Conservation (phyloP, 805 yeast genomes). For the Sugiyamaella qingdaonensis region DNA sequence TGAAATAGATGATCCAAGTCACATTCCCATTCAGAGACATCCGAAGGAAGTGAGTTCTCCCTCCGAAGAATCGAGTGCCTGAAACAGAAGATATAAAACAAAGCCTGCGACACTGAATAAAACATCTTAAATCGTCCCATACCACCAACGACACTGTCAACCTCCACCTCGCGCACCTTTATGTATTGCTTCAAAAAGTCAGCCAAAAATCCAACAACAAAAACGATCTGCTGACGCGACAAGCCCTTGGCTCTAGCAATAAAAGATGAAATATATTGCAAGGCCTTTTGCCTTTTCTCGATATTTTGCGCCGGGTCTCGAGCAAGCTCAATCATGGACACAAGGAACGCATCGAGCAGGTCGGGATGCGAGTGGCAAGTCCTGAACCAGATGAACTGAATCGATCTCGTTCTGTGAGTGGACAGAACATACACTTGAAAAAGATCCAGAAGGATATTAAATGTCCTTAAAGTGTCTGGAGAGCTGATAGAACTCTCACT, state of each 20-base stretch:
- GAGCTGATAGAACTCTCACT: conserved; percentile 47
- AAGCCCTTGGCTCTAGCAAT: conserved; percentile 80
- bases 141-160: conserved; percentile 57
- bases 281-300: conserved; percentile 77
- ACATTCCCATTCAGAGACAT: conserved; percentile 60
- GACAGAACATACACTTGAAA: conserved; percentile 83
- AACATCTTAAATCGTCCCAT: conserved; percentile 89
- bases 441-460: conserved; percentile 67
- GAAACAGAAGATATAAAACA: conserved; percentile 88
- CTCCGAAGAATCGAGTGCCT: conserved; percentile 56
- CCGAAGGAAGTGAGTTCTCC: conserved; percentile 17
- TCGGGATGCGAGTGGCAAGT: conserved; percentile 78
- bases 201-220: conserved; percentile 75
- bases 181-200: conserved; percentile 83
- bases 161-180: conserved; percentile 80
- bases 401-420: conserved; percentile 84
- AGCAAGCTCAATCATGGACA: conserved; percentile 75
- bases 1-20: conserved; percentile 82
- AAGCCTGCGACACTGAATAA: conserved; percentile 86
- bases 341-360: conserved; percentile 79
- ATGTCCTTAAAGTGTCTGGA: conserved; percentile 64
- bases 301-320: conserved; percentile 63
- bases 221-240: conserved; percentile 66
- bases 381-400: conserved; percentile 79
- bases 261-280: conserved; percentile 88